A percentile compares a stretch with the other conserved stretches of the same genome.
phyloP scores from a whole-genome alignment of 1,284 basidiomycete genomes.

The Naganishia albida region DNA sequence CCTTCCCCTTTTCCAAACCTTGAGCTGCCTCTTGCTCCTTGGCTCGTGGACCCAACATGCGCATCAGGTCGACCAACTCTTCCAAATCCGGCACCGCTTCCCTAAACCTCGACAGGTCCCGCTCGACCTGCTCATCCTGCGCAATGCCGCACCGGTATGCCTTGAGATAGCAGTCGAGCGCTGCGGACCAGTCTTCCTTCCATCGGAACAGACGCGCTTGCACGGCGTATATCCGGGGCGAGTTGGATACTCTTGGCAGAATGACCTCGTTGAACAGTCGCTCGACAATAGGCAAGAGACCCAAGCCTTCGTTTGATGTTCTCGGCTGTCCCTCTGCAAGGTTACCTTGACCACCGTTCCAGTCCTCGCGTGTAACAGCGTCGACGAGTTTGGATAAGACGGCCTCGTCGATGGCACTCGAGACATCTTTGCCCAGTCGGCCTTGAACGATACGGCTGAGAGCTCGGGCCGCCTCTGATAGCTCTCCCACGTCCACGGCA shows the following conservation, averaged over 20 bases:
- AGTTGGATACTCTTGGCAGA: constrained; percentile 70
- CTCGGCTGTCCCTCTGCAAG: constrained; percentile 42
- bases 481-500: constrained; percentile 86
- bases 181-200: constrained; percentile 71
- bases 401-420: constrained; percentile 73
- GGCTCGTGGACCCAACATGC: constrained; percentile 75
- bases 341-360: constrained; percentile 51
- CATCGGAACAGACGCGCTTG: constrained; percentile 77
- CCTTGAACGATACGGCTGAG: constrained; percentile 80
- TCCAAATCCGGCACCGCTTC: constrained; percentile 75
- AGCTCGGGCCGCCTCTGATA: constrained; percentile 83
- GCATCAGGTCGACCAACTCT: constrained; percentile 77
- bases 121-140: constrained; percentile 65
- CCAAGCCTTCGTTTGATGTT: constrained; percentile 67
- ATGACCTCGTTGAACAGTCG: constrained; percentile 73
- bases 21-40: constrained; percentile 50
- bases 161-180: constrained; percentile 76
- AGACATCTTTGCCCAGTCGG: constrained; percentile 56
- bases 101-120: constrained; percentile 66
- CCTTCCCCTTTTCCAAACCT: constrained; percentile 54
- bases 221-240: constrained; percentile 73
- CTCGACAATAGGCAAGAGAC: constrained; percentile 64
- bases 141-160: constrained; percentile 76
- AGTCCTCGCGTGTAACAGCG: constrained; percentile 68
- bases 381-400: constrained; percentile 85